Conservation (phyloP, 345 rosid genomes). For the Crucihimalaya himalaica region DNA sequence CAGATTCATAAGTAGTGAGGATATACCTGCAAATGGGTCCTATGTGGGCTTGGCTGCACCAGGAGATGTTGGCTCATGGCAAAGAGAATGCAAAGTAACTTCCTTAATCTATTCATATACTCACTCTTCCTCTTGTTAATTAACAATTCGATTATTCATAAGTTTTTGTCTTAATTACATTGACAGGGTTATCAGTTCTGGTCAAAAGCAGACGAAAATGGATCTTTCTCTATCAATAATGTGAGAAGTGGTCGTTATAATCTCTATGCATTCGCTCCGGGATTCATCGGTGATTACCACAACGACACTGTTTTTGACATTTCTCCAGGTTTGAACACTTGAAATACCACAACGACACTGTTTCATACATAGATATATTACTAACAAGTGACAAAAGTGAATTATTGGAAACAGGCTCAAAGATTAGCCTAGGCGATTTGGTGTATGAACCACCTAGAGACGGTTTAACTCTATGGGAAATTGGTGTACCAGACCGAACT, state of each 20-base stretch:
- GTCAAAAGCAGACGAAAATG: slow-evolving; percentile 61
- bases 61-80: slow-evolving; percentile 95
- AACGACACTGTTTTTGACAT: slow-evolving; percentile 46
- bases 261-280: slow-evolving; percentile 72
- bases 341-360: neutral
- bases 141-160: neutral
- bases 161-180: neutral
- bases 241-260: slow-evolving; percentile 62
- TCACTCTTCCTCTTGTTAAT: neutral
- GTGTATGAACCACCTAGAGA: slow-evolving; percentile 80
- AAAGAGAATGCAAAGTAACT: slow-evolving; percentile 76
- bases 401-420: slow-evolving; percentile 43
- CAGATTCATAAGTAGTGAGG: slow-evolving; percentile 47
- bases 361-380: neutral
- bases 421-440: slow-evolving; percentile 55
- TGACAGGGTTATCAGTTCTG: slow-evolving; percentile 90
- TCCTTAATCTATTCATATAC: slow-evolving; percentile 14
- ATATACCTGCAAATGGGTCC: slow-evolving; percentile 55
- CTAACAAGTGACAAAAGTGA: slow-evolving; percentile 1
- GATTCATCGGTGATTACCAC: slow-evolving; percentile 83
- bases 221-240: slow-evolving; percentile 54
- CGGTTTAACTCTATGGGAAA: slow-evolving; percentile 92
- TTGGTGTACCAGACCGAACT: slow-evolving; percentile 82
- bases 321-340: slow-evolving; percentile 49
- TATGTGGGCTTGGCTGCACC: slow-evolving; percentile 82